Evolutionary conservation across 2,329 filamentous ascomycete species (phyloP).

Genomic region (Fusarium udum): DNA sequence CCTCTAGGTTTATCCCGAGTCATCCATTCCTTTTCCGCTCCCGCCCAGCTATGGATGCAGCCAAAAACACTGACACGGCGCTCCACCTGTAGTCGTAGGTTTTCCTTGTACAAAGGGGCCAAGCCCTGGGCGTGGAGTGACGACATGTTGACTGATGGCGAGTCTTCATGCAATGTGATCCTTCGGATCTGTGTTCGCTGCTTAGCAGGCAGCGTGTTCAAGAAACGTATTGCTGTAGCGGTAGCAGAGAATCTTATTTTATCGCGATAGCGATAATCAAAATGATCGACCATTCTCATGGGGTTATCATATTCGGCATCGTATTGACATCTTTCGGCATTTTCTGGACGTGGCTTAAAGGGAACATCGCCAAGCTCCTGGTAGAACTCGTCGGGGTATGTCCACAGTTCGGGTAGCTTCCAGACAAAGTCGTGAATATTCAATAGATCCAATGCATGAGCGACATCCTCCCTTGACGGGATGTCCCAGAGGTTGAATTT

Average conservation of each 20-base stretch:
- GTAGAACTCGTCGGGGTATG: accelerated
- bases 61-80: slow-evolving; percentile 8
- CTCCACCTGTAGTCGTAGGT: slow-evolving; percentile 8
- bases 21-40: not conserved
- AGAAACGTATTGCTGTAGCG: slow-evolving; percentile 21
- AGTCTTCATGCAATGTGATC: slow-evolving; percentile 7
- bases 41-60: not conserved
- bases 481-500: not conserved
- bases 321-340: not conserved
- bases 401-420: not conserved
- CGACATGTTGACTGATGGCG: not conserved
- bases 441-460: accelerated
- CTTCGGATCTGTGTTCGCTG: not conserved
- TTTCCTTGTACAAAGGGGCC: slow-evolving; percentile 6
- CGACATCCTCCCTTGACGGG: not conserved
- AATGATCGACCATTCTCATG: not conserved
- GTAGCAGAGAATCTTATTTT: slow-evolving; percentile 21
- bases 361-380: accelerated
- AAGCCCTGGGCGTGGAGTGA: not conserved
- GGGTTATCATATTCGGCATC: not conserved
- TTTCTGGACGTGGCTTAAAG: accelerated
- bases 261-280: not conserved
- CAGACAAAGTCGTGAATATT: not conserved
- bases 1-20: not conserved
- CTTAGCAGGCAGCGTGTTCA: not conserved